These are phyloP conservation scores for Malassezia yamatoensis DNA, from an alignment of 1,284 basidiomycete genomes.

Conservation along the genomic window DNA sequence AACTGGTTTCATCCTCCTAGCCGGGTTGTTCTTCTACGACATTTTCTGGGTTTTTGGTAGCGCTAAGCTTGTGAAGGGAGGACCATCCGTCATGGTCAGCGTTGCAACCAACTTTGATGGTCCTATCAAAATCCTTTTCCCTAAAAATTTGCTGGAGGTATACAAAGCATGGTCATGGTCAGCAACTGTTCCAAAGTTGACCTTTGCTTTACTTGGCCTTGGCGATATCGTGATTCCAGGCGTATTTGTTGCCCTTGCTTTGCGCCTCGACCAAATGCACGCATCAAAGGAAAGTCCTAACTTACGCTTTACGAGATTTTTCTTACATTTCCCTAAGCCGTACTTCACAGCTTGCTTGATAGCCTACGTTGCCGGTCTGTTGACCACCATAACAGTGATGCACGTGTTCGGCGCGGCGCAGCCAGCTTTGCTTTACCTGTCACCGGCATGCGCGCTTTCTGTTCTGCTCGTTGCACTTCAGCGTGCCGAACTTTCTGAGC, in stretches of 20 bases:
- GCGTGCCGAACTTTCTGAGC: slow-evolving; percentile 46
- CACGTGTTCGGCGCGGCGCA: slow-evolving; percentile 69
- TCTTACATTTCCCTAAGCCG: slow-evolving; percentile 56
- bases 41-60: slow-evolving; percentile 46
- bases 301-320: slow-evolving; percentile 25
- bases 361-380: slow-evolving; percentile 70
- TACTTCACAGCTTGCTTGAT: slow-evolving; percentile 67
- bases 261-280: slow-evolving; percentile 68
- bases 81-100: slow-evolving; percentile 45
- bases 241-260: slow-evolving; percentile 73
- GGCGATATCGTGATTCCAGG: slow-evolving; percentile 85
- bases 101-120: slow-evolving; percentile 84
- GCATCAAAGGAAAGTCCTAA: slow-evolving; percentile 48
- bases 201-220: slow-evolving; percentile 72
- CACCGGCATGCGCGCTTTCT: slow-evolving; percentile 53
- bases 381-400: slow-evolving; percentile 77
- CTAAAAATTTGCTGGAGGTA: slow-evolving; percentile 44
- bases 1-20: slow-evolving; percentile 72
- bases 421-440: slow-evolving; percentile 81
- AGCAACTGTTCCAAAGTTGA: slow-evolving; percentile 14
- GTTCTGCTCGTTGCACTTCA: slow-evolving; percentile 46
- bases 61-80: slow-evolving; percentile 3
- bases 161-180: slow-evolving; percentile 13
- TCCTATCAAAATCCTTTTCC: slow-evolving; percentile 61
- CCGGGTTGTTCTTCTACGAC: slow-evolving; percentile 45